Percentiles rank a stretch among this genome's conserved stretches.
Evolutionary conservation across 1,284 basidiomycete genomes (phyloP).

Genomic region (Pseudozyma pruni): DNA sequence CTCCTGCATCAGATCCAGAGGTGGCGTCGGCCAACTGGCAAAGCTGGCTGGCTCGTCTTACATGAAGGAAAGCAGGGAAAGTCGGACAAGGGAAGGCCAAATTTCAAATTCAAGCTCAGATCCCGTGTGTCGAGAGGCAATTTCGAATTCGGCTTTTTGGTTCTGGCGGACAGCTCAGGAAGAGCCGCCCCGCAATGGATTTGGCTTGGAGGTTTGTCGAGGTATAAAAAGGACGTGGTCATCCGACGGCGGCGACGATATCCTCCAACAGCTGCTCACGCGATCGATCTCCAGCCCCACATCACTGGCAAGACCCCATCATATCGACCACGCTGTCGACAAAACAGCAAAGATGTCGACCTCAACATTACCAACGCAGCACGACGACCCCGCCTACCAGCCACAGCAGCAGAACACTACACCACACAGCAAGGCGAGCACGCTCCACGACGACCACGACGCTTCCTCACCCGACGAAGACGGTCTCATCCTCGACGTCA

Average conservation of each 20-base stretch:
- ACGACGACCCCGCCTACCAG: not conserved
- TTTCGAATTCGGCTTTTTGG: slow-evolving; percentile 26
- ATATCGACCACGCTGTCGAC: not conserved
- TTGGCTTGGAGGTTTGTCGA: no score
- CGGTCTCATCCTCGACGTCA: slow-evolving; percentile 41
- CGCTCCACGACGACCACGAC: not conserved
- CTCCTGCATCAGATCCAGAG: no score
- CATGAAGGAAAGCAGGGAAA: no score
- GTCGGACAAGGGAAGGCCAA: not conserved
- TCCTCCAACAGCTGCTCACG: no score
- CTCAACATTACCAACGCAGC: slow-evolving; percentile 12
- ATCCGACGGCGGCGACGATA: no score
- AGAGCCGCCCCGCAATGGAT: not conserved
- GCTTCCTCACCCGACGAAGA: slow-evolving; percentile 24
- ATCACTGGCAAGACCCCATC: no score
- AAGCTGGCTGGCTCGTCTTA: no score
- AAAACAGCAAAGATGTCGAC: slow-evolving; percentile 15
- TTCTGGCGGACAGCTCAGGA: not conserved
- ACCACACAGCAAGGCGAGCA: slow-evolving; percentile 5
- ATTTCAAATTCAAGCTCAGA: slow-evolving; percentile 8
- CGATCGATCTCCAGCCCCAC: no score
- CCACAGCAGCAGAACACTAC: not conserved
- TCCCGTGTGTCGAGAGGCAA: slow-evolving; percentile 1
- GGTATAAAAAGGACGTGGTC: no score
- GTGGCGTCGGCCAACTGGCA: no score